Evolutionary conservation across 2,329 filamentous ascomycete genomes (phyloP), one percentile per base, ranked within the genome.

Genomic region (Cladophialophora exuberans): DNA sequence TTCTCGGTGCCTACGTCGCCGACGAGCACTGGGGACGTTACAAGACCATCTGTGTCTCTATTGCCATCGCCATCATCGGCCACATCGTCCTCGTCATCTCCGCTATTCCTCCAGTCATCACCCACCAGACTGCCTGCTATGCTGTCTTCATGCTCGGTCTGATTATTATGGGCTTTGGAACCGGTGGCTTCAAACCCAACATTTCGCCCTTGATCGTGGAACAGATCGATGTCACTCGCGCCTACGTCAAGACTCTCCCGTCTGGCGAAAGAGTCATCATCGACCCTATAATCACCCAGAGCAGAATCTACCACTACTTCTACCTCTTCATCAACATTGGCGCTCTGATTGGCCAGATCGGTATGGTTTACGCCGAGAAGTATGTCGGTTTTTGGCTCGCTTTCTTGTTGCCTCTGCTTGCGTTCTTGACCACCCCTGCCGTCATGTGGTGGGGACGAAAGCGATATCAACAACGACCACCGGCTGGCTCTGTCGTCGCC

Each of bases 111-210:
- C 65, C 68, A 1, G 82, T 88, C 43, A 84, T 90, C 44, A 73
- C 80, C 39, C 72, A 81, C 57, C 72, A 73, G 31, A 79, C 84
- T 13, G 75, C 77, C 11, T 76, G 85, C 0, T 81, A 89, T 42
- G 85, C 76, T 1, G 84, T 81, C 47, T 87, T 90, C 64, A 70
- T 86, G 2, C 71, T 84, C 22, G 82, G 83, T 23, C 76, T 88
- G 60, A 70, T 88, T 36, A 79, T 90, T 65, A 82, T 90, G 67
- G 87, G 86, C 18, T 70, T 89, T 26, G 88, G 88, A 39, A 89
- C 87, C 1, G 88, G 88, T 59, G 86, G 88, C 65, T 90, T 92
- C 81, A 92, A 92, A 76, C 82, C 86, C 60, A 92, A 91, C 66
- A 57, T 63, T 18, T 46, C 56, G 17, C 61, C 61, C 6, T 45